Conservation (phyloP, 1,284 basidiomycete species). For the Kwoniella shivajii region DNA sequence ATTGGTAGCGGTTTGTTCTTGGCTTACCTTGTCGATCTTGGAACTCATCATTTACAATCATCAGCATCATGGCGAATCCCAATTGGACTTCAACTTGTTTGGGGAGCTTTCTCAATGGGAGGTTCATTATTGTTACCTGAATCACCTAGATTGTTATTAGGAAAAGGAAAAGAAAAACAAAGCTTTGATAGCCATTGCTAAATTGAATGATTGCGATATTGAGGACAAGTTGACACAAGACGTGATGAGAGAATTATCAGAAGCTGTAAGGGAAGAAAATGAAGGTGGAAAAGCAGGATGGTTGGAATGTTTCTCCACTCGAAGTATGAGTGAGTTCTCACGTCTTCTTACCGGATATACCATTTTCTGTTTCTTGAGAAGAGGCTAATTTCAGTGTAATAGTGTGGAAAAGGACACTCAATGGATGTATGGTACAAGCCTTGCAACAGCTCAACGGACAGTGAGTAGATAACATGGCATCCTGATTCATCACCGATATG, state of each 20-base stretch:
- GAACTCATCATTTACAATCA: constrained; percentile 63
- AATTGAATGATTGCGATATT: constrained; percentile 64
- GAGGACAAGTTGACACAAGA: constrained; percentile 68
- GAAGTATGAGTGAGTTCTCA: constrained; percentile 59
- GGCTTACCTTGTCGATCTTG: constrained; percentile 71
- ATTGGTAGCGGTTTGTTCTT: constrained; percentile 59
- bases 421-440: constrained; percentile 73
- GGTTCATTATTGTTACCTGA: constrained; percentile 76
- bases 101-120: constrained; percentile 49
- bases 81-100: constrained; percentile 46
- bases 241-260: constrained; percentile 68
- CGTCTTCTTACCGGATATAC: background rate
- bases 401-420: constrained; percentile 31
- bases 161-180: constrained; percentile 52
- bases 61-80: constrained; percentile 68
- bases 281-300: constrained; percentile 76
- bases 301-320: constrained; percentile 74
- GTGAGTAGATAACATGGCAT: background rate
- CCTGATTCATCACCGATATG: constrained; percentile 5
- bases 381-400: constrained; percentile 44
- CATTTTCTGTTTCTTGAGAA: background rate
- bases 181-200: constrained; percentile 66
- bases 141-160: constrained; percentile 56
- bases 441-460: constrained; percentile 69
- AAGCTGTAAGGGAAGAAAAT: constrained; percentile 61